These are phyloP conservation scores for Gymnopilus dilepis DNA, from an alignment of 768 basidiomycete genomes.

Conservation along the genomic window DNA sequence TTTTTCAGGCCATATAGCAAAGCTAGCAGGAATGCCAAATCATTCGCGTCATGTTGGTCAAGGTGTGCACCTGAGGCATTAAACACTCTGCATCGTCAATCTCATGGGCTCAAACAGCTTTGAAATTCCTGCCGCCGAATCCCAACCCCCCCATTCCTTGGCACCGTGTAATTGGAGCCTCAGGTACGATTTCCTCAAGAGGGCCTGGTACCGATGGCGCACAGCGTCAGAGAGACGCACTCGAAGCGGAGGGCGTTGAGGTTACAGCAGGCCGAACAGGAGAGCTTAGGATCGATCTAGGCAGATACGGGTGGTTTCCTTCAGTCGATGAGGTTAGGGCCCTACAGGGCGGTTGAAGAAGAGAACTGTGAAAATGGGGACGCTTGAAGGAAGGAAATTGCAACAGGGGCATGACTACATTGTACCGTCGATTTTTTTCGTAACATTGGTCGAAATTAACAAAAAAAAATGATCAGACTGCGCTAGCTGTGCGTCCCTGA, in stretches of 20 bases:
- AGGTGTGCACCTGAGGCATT: slow-evolving; percentile 46
- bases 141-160: slow-evolving; percentile 75
- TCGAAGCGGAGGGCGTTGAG: slow-evolving; percentile 84
- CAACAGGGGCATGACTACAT: background rate
- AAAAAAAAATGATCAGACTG: background rate
- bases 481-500: background rate
- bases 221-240: slow-evolving; percentile 70
- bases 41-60: slow-evolving; percentile 85
- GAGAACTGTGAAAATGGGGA: slow-evolving; percentile 9
- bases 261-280: slow-evolving; percentile 63
- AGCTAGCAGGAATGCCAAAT: slow-evolving; percentile 77
- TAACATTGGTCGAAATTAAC: background rate
- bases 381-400: background rate
- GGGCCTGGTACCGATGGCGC: slow-evolving; percentile 86
- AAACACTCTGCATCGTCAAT: background rate
- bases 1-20: slow-evolving; percentile 73
- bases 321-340: slow-evolving; percentile 19
- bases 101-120: slow-evolving; percentile 47
- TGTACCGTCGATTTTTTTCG: background rate
- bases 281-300: slow-evolving; percentile 62
- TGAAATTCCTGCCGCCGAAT: slow-evolving; percentile 71
- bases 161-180: slow-evolving; percentile 76
- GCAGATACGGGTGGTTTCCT: slow-evolving; percentile 74
- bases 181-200: slow-evolving; percentile 79
- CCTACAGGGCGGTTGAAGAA: slow-evolving; percentile 13